A percentile compares a stretch with the other conserved stretches of the same genome.
Conservation (phyloP, 495 filamentous ascomycete genomes). For the Aspergillus egyptiacus region DNA sequence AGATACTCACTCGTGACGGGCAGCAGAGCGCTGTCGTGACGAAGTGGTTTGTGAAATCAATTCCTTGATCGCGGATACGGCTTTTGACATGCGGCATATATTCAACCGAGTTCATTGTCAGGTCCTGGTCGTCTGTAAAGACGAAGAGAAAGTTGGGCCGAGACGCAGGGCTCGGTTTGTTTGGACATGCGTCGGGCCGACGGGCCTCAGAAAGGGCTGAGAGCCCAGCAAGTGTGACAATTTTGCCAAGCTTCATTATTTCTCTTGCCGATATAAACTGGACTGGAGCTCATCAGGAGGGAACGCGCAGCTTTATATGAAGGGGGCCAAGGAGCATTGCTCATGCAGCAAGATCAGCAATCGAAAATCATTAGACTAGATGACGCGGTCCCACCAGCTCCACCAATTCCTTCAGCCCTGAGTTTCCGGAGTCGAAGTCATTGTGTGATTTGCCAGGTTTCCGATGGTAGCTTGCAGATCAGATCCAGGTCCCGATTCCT, state of each 20-base stretch:
- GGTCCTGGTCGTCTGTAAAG: constrained; percentile 62
- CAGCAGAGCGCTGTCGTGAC: constrained; percentile 61
- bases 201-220: constrained; percentile 7
- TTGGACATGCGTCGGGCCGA: too few species aligned
- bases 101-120: constrained; percentile 52
- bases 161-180: constrained; percentile 11
- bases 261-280: not conserved
- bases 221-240: constrained; percentile 9
- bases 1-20: constrained; percentile 56
- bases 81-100: constrained; percentile 51
- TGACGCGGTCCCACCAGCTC: constrained; percentile 4
- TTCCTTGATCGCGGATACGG: constrained; percentile 49
- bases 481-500: not conserved
- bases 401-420: not conserved
- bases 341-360: not conserved
- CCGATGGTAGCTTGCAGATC: too few species aligned
- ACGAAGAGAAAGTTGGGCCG: constrained; percentile 58
- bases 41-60: constrained; percentile 52
- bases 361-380: not conserved
- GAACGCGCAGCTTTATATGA: not conserved
- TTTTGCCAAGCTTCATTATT: constrained; percentile 15
- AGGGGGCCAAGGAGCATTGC: not conserved
- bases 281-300: not conserved
- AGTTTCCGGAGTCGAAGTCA: too few species aligned
- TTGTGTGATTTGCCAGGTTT: too few species aligned